Conservation (phyloP, 2,329 filamentous ascomycete species). For the Plectosphaerella sp. region DNA sequence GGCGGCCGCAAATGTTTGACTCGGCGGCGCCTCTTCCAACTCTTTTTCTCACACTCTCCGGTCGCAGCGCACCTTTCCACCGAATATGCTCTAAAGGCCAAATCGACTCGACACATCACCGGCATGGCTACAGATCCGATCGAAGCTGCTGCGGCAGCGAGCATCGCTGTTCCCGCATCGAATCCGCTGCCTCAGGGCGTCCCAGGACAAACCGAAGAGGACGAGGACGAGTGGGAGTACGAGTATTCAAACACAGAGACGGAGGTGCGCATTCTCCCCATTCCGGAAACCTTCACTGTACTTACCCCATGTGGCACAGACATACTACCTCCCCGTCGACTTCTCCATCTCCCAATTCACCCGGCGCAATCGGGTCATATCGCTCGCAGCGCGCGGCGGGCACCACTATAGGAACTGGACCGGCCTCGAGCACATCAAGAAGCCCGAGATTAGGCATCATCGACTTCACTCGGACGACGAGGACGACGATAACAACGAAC, state of each 20-base stretch:
- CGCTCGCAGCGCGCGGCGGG: slow-evolving; percentile 31
- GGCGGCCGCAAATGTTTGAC: not conserved
- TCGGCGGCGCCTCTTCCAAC: not conserved
- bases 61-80: too few relatives aligned
- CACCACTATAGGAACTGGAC: slow-evolving; percentile 40
- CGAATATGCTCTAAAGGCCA: not conserved
- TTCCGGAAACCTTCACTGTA: not conserved
- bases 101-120: not conserved
- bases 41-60: not conserved
- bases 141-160: slow-evolving; percentile 3
- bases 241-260: slow-evolving; percentile 62
- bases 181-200: slow-evolving; percentile 1
- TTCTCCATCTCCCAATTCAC: slow-evolving; percentile 57
- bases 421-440: slow-evolving; percentile 19
- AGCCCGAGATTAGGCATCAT: slow-evolving; percentile 11
- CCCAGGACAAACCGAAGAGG: slow-evolving; percentile 20
- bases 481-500: slow-evolving; percentile 16
- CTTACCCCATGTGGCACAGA: slow-evolving; percentile 31
- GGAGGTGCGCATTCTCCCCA: slow-evolving; percentile 37
- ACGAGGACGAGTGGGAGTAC: slow-evolving; percentile 62
- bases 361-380: slow-evolving; percentile 19
- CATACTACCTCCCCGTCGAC: slow-evolving; percentile 60
- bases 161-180: slow-evolving; percentile 2
- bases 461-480: slow-evolving; percentile 16
- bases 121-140: slow-evolving; percentile 5